A percentile compares a stretch with the other conserved stretches of the same genome.
Conservation (phyloP, 352 stramenopile species). For the Globisporangium megalacanthum region DNA sequence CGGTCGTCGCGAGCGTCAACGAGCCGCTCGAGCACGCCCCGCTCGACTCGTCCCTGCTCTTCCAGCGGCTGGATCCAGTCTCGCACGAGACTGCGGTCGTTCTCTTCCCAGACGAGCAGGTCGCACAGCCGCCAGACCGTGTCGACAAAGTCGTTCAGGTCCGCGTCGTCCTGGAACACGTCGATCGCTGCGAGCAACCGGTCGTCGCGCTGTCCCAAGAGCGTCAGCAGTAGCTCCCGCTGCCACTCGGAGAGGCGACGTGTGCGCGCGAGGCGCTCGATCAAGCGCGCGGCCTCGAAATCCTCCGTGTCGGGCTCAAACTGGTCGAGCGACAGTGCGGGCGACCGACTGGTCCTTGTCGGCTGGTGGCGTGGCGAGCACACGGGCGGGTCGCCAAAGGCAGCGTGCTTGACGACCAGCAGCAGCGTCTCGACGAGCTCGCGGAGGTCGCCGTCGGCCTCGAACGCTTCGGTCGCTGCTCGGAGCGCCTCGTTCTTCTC, state of each 20-base stretch:
- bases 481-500: slow-evolving; percentile 67
- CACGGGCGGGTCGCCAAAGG: slow-evolving; percentile 33
- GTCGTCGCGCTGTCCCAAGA: slow-evolving; percentile 35
- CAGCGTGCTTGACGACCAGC: slow-evolving; percentile 77
- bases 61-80: slow-evolving; percentile 56
- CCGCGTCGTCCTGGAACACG: slow-evolving; percentile 42
- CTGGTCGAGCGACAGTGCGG: slow-evolving; percentile 8
- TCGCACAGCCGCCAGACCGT: slow-evolving; percentile 56
- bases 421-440: slow-evolving; percentile 76
- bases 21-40: slow-evolving; percentile 36
- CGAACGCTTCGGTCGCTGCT: slow-evolving; percentile 68
- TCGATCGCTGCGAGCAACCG: slow-evolving; percentile 51
- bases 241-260: slow-evolving; percentile 47
- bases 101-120: slow-evolving; percentile 55
- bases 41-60: slow-evolving; percentile 18
- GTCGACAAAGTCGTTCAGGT: slow-evolving; percentile 44
- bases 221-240: slow-evolving; percentile 46
- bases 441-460: slow-evolving; percentile 61
- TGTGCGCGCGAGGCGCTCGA: slow-evolving; percentile 28
- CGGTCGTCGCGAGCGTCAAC: slow-evolving; percentile 49
- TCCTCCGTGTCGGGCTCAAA: slow-evolving; percentile 17
- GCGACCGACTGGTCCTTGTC: background rate
- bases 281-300: slow-evolving; percentile 19
- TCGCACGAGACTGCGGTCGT: slow-evolving; percentile 37
- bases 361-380: slow-evolving; percentile 18